Percentiles rank a stretch among this genome's conserved stretches.
These are phyloP conservation scores for Diospyros kaki DNA, from an alignment of 148 eudicot genomes.

Conservation along the genomic window DNA sequence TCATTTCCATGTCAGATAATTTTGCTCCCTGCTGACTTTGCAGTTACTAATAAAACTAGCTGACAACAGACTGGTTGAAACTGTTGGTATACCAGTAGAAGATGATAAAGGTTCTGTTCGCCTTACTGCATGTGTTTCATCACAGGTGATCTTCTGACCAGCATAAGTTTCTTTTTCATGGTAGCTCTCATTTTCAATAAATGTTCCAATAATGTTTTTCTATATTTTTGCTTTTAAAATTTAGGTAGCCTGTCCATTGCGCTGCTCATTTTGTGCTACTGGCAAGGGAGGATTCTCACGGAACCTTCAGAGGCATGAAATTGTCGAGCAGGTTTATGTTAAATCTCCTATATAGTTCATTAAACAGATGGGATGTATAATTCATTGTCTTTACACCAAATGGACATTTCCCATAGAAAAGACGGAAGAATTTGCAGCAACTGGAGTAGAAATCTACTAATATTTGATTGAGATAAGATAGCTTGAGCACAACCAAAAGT, in stretches of 20 bases:
- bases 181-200: slow-evolving; percentile 1
- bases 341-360: slow-evolving; percentile 1
- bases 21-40: slow-evolving; percentile 15
- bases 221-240: slow-evolving; percentile 13
- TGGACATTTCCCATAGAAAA: too few relatives aligned
- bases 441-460: not conserved
- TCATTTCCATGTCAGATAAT: not conserved
- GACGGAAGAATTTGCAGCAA: not conserved
- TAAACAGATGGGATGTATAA: not conserved
- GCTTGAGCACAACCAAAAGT: not conserved
- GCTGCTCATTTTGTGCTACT: slow-evolving; percentile 98
- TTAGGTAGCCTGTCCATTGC: slow-evolving; percentile 95
- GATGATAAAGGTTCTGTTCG: slow-evolving; percentile 83
- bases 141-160: slow-evolving; percentile 61
- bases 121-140: slow-evolving; percentile 96
- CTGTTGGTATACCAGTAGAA: slow-evolving; percentile 93
- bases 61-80: slow-evolving; percentile 90
- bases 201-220: not conserved
- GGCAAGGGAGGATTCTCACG: slow-evolving; percentile 98
- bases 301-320: slow-evolving; percentile 89
- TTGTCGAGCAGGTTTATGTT: slow-evolving; percentile 85
- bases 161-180: not conserved
- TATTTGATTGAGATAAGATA: slow-evolving; percentile 1
- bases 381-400: too few relatives aligned
- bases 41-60: slow-evolving; percentile 81